phyloP scores from a whole-genome alignment of 2,329 filamentous ascomycete genomes.

The Aspergillus caelatus region DNA sequence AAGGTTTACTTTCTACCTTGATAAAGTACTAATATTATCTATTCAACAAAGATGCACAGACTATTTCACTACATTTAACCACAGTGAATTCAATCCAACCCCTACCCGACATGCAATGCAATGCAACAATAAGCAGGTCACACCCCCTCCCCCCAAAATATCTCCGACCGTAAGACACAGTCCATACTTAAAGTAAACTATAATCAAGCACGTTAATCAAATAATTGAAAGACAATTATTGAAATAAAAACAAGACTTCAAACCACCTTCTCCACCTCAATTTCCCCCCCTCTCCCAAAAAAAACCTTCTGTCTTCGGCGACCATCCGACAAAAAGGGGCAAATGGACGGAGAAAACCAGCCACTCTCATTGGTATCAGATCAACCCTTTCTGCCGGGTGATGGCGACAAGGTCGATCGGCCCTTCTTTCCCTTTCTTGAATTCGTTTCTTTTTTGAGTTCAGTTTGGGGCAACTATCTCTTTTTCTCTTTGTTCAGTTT shows the following conservation, averaged over 20 bases:
- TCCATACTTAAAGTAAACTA: background rate
- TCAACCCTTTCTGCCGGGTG: background rate
- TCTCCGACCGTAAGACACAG: background rate
- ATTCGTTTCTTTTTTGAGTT: background rate
- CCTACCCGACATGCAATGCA: slow-evolving; percentile 1
- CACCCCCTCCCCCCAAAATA: background rate
- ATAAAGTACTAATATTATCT: background rate
- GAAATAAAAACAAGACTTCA: background rate
- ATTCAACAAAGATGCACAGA: background rate
- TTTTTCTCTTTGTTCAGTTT: background rate
- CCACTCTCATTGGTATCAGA: background rate
- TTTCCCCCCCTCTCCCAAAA: no score
- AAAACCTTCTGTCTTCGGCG: background rate
- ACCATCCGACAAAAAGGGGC: slow-evolving; percentile 4
- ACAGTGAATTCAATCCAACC: background rate
- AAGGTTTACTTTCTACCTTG: background rate
- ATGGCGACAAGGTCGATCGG: slow-evolving; percentile 1
- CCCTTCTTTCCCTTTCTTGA: background rate
- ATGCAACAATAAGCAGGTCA: background rate
- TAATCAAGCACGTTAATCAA: background rate
- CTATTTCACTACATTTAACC: background rate
- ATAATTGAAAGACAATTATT: background rate
- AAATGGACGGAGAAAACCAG: background rate
- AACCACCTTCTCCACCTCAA: background rate
- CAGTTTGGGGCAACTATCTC: no score